phyloP scores from a whole-genome alignment of 345 rosid species.

The Pistacia atlantica region DNA sequence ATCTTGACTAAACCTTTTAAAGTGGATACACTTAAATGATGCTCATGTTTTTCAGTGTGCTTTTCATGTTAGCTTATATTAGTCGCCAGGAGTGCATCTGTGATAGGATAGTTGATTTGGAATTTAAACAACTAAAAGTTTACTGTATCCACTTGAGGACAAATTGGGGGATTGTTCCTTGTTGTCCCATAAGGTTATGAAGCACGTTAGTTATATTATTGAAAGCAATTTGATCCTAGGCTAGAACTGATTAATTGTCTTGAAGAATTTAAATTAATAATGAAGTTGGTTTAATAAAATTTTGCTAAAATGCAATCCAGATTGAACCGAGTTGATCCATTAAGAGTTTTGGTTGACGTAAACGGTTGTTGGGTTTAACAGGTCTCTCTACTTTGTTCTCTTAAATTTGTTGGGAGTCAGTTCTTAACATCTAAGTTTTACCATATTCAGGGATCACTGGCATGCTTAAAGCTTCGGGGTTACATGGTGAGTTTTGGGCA shows the following conservation, averaged over 20 bases:
- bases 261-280: background rate
- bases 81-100: background rate
- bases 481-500: conserved; percentile 90
- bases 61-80: background rate
- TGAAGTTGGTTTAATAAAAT: background rate
- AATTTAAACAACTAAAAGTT: background rate
- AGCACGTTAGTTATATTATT: background rate
- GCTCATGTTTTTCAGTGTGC: background rate
- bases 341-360: background rate
- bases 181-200: background rate
- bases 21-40: background rate
- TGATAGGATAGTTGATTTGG: background rate
- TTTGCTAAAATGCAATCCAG: background rate
- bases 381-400: background rate
- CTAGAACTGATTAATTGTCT: background rate
- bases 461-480: conserved; percentile 72
- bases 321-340: background rate
- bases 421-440: background rate
- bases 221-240: background rate
- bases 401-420: background rate
- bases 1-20: background rate
- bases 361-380: background rate
- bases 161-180: background rate
- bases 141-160: background rate
- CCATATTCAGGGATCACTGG: conserved; percentile 71